These are phyloP conservation scores for Plenodomus tracheiphilus DNA, from an alignment of 2,329 filamentous ascomycete genomes.

Conservation along the genomic window DNA sequence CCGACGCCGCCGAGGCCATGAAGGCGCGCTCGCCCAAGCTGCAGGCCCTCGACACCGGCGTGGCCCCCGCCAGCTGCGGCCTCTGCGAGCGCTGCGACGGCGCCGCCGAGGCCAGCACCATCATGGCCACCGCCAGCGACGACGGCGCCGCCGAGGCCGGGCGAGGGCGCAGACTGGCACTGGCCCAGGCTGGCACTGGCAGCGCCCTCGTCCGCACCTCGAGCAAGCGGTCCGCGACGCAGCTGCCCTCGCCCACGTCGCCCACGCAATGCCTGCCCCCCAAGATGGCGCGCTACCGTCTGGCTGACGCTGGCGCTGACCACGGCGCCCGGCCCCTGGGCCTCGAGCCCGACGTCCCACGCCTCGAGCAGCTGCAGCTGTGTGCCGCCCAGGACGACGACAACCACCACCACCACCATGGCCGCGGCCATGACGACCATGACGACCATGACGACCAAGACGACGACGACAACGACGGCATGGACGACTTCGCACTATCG, in stretches of 20 bases:
- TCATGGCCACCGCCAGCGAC: constrained; percentile 11
- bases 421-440: too few species aligned
- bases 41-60: constrained; percentile 41
- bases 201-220: constrained; percentile 34
- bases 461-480: constrained; percentile 25
- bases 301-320: constrained; percentile 26
- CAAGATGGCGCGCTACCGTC: constrained; percentile 37
- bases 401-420: too few species aligned
- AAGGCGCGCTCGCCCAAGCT: constrained; percentile 41
- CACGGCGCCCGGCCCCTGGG: constrained; percentile 17
- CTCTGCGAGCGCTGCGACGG: constrained; percentile 29
- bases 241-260: constrained; percentile 41
- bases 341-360: constrained; percentile 28
- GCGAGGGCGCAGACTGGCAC: constrained; percentile 34
- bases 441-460: too few species aligned
- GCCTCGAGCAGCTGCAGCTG: constrained; percentile 22
- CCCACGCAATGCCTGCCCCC: constrained; percentile 38
- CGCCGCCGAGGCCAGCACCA: constrained; percentile 4
- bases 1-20: constrained; percentile 37
- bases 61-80: constrained; percentile 36
- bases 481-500: constrained; percentile 36
- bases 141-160: constrained; percentile 18
- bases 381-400: constrained; percentile 14
- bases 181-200: constrained; percentile 27
- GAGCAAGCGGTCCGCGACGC: constrained; percentile 42